Evolutionary conservation across 208 protist species (phyloP).

Genomic region (Sergeia podlipaevii): DNA sequence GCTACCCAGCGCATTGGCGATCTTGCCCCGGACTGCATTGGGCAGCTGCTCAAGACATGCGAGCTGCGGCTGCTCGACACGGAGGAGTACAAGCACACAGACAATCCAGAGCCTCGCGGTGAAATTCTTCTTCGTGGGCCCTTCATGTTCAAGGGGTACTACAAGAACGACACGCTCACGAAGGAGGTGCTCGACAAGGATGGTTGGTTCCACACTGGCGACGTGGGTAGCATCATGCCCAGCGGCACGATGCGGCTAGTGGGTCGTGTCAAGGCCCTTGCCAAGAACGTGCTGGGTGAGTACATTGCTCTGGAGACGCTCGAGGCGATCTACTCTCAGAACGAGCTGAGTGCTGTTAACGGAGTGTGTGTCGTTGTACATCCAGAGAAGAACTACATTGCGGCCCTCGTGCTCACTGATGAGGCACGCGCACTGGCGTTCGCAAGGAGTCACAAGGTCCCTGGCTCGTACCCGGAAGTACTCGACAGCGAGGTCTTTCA

Average conservation of each 20-base stretch:
- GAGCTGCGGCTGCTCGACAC: constrained; percentile 84
- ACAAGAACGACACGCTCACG: constrained; percentile 54
- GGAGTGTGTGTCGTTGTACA: constrained; percentile 50
- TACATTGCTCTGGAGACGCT: constrained; percentile 74
- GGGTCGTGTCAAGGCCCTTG: constrained; percentile 71
- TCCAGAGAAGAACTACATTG: constrained; percentile 28
- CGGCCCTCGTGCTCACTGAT: constrained; percentile 51
- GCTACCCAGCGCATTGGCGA: constrained; percentile 28
- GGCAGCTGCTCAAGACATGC: constrained; percentile 23
- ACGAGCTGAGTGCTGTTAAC: constrained; percentile 21
- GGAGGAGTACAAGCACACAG: constrained; percentile 46
- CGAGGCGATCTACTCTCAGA: constrained; percentile 26
- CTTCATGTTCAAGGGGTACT: constrained; percentile 60
- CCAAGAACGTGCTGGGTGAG: constrained; percentile 74
- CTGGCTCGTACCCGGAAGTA: constrained; percentile 24
- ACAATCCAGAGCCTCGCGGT: constrained; percentile 32
- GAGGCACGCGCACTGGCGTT: constrained; percentile 27
- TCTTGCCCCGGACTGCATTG: constrained; percentile 13
- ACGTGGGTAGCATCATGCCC: constrained; percentile 32
- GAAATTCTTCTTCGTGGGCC: constrained; percentile 55
- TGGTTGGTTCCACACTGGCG: constrained; percentile 75
- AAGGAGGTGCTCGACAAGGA: constrained; percentile 44
- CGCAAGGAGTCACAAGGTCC: constrained; percentile 27
- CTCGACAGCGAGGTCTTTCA: constrained; percentile 39
- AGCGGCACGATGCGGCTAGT: constrained; percentile 50